Evolutionary conservation across 345 rosid species (phyloP), one percentile per base, ranked within the genome.

Genomic region (Citrus sp.): DNA sequence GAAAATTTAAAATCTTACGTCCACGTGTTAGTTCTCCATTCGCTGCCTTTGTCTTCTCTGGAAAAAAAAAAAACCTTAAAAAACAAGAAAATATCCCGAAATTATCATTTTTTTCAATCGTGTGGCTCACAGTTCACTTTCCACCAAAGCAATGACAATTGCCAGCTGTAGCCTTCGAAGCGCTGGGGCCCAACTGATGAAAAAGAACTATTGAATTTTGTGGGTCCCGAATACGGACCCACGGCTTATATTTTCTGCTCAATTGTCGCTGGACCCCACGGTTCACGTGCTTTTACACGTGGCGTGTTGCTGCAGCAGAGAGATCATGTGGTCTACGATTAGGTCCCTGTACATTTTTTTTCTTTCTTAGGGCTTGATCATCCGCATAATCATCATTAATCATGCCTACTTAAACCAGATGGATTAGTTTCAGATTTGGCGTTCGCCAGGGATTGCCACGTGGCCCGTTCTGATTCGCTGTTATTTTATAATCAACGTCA

Each of bases 111-210:
- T 54, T 54, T 16, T 2, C 38, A 4, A 35, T 34, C 61, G 74
- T 49, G 83, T 79, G 84, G 79, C 79, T 80, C 78, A 62, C 81
- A 76, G 71, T 73, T 86, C 87, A 67, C 85, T 77, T 84, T 81
- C 80, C 87, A 81, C 70, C 82, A 30, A 81, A 71, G 77, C 87
- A 34, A 77, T 63, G 80, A 27, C 82, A 18, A 27, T 42, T 34
- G 82, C 82, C 87, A 85, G 86, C 86, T 87, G 84, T 81, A 34
- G 2, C 21, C 62, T 74, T 16, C 2, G 62, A 14, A 51, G 61
- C 6, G 2, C 49, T 32, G 62, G 78, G 78, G 19, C 51, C 65
- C 51, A 56, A 16, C 70, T 24, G 9, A 5, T 24, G 3, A 18
- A 19, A 34, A 7, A 10, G 13, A 46, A 73, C 9, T 6, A 56